Evolutionary conservation across 1,284 basidiomycete species (phyloP), one percentile per base, ranked within the genome.

Genomic region (Mycosarcoma maydis): DNA sequence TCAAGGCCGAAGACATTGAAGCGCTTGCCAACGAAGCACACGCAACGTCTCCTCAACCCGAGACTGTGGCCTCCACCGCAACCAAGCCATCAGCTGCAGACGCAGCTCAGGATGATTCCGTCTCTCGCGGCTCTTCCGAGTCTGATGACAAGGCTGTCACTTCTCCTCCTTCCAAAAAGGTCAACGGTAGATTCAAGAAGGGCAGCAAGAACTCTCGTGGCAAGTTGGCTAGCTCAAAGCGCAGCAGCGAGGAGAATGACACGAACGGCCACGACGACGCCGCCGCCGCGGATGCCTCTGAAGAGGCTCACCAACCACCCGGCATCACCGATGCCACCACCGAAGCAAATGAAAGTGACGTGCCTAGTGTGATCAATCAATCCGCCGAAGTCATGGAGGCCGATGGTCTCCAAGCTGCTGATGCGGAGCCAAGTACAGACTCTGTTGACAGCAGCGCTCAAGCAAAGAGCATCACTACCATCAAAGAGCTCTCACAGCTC

Each of bases 401-500:
- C 1, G 47, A 37, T 20, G 48, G 22, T 26, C 22, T 43, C 8
- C 32, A 48, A 22, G 27, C 42, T 27, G 47, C 47, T 26, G 51
- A 36, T 17, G 37, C 29, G 11, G 34, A 51, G 32, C 26, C 26
- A 7, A 27, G 29, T 8, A 14, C 44, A 19, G 57, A 49, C 13
- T 37, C 52, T 19, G 23, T 45, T 4, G 54, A 42, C 33, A 43
- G 39, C 33, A 43, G 23, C 16, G 20, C 48, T 29, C 58, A 40
- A 17, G 23, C 45, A n/a, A 65, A 53, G 33, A 36, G 22, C 22
- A 27, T 52, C 5, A 52, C 69, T 7, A 45, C 57, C 14, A 65
- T 53, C 54, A 76, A 76, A 38, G 74, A 74, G 37, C 62, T 76
- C 20, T 60, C 72, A 22, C 61, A 70, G 40, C 65, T 74, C 11